Evolutionary conservation across 2,329 filamentous ascomycete genomes (phyloP).

Genomic region (Colletotrichum tropicicola): DNA sequence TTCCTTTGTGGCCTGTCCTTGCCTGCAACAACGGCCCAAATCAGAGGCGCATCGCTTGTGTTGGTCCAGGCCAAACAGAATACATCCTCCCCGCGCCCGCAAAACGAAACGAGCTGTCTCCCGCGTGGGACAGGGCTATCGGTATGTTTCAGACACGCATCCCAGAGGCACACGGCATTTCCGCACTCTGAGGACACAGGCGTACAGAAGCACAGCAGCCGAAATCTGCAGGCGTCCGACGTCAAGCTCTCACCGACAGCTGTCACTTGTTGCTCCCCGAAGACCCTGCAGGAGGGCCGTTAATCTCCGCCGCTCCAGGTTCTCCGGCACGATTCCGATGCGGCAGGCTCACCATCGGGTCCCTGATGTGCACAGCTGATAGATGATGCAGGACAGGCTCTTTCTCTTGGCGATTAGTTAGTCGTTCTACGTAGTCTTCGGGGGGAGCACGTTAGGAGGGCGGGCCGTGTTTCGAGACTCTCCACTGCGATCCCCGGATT

Average conservation of each 20-base stretch:
- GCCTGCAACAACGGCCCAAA: background rate
- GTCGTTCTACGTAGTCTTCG: background rate
- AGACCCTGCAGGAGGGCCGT: slow-evolving; percentile 18
- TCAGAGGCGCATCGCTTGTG: background rate
- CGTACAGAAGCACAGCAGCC: background rate
- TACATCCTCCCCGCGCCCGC: background rate
- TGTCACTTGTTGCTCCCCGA: slow-evolving; percentile 9
- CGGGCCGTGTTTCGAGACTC: background rate
- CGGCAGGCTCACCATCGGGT: background rate
- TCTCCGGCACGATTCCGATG: background rate
- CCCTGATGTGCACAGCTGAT: background rate
- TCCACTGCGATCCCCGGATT: background rate
- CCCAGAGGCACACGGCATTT: slow-evolving; percentile 9
- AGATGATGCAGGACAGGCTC: background rate
- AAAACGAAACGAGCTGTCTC: background rate
- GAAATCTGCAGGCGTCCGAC: slow-evolving; percentile 17
- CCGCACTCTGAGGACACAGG: background rate
- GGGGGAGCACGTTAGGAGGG: background rate
- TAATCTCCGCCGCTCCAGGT: slow-evolving; percentile 14
- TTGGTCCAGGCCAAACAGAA: background rate
- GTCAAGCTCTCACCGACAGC: slow-evolving; percentile 22
- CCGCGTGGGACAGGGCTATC: slow-evolving; percentile 6
- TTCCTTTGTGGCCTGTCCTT: background rate
- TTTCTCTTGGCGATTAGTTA: background rate
- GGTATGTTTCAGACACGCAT: slow-evolving; percentile 15